Conservation (phyloP, 2,329 filamentous ascomycete genomes). For the Calonectria pteridis region DNA sequence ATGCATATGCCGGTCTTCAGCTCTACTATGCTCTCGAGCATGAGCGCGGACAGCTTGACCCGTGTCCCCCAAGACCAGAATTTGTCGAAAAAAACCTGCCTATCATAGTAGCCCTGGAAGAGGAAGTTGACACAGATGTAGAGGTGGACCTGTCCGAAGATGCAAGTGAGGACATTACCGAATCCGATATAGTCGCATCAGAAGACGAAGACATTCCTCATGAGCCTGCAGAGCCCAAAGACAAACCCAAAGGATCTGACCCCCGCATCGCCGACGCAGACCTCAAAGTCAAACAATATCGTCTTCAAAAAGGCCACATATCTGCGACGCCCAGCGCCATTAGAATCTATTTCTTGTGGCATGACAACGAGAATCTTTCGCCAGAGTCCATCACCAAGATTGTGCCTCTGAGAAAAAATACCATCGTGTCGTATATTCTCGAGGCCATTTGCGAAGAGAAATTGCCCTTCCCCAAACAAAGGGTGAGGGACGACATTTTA, state of each 20-base stretch:
- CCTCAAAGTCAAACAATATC: constrained; percentile 52
- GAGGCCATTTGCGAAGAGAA: constrained; percentile 64
- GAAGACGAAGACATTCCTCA: neutral
- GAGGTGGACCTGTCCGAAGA: constrained; percentile 20
- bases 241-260: constrained; percentile 46
- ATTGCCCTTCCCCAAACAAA: constrained; percentile 61
- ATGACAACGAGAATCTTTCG: constrained; percentile 61
- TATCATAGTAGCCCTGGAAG: constrained; percentile 60
- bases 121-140: constrained; percentile 1
- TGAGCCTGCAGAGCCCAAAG: constrained; percentile 30
- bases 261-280: constrained; percentile 59
- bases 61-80: constrained; percentile 77
- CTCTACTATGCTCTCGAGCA: constrained; percentile 80
- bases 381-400: constrained; percentile 62
- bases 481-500: constrained; percentile 61
- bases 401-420: constrained; percentile 69
- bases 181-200: neutral
- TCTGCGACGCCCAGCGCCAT: constrained; percentile 53
- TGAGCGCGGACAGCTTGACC: constrained; percentile 74
- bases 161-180: neutral
- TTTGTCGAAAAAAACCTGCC: constrained; percentile 76
- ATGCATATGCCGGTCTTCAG: constrained; percentile 84
- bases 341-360: constrained; percentile 75
- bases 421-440: constrained; percentile 71
- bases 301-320: constrained; percentile 41